A percentile compares a stretch with the other conserved stretches of the same genome.
Conservation (phyloP, 345 rosid genomes). For the Camelina laxa region DNA sequence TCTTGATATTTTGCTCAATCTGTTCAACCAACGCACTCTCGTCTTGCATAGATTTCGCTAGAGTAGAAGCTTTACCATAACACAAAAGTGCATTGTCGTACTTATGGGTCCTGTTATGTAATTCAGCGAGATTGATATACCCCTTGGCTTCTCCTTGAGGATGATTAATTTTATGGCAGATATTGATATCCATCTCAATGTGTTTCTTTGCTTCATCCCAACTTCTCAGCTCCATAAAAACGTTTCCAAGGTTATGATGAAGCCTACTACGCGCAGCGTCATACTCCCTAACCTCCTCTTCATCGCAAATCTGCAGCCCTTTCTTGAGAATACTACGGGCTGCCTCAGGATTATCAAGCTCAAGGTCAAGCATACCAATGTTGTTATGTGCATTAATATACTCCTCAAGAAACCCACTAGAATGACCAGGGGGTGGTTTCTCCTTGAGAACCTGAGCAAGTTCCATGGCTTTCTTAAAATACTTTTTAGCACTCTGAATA, state of each 20-base stretch:
- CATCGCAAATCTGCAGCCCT: conserved; percentile 85
- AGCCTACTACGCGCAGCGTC: conserved; percentile 88
- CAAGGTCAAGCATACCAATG: conserved; percentile 87
- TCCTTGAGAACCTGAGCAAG: conserved; percentile 70
- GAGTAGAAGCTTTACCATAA: conserved; percentile 72
- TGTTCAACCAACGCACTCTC: conserved; percentile 74
- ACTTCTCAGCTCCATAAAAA: conserved; percentile 65
- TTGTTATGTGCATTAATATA: conserved; percentile 91
- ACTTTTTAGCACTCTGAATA: conserved; percentile 77
- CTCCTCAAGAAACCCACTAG: conserved; percentile 79
- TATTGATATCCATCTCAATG: conserved; percentile 75
- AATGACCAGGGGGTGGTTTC: conserved; percentile 58
- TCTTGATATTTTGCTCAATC: conserved; percentile 63
- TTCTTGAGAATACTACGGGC: conserved; percentile 59
- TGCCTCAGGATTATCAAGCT: conserved; percentile 80
- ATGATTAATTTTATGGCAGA: conserved; percentile 77
- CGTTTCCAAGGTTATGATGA: conserved; percentile 89
- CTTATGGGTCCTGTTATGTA: conserved; percentile 73
- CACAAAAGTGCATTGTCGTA: conserved; percentile 76
- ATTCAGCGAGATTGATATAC: conserved; percentile 89
- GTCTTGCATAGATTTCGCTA: conserved; percentile 93
- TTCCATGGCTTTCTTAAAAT: conserved; percentile 80
- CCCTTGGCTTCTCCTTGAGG: conserved; percentile 95
- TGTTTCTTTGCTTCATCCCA: conserved; percentile 81
- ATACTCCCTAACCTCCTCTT: conserved; percentile 76